Base-by-base conservation (phyloP, 371 early-diverging fungal genomes). In the Mortierella sp. region DNA sequence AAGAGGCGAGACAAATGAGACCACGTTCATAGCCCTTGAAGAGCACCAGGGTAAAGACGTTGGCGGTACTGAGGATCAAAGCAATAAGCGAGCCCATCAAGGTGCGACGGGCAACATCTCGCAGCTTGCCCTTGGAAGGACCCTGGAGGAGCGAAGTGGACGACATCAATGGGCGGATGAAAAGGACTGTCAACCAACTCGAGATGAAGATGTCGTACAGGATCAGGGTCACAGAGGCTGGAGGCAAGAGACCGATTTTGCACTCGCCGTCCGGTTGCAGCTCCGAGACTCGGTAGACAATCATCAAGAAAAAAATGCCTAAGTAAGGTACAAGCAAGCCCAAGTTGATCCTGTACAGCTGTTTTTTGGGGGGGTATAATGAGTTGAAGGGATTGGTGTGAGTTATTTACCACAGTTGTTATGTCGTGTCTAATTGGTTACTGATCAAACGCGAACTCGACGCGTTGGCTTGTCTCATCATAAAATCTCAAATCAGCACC, bases 41-140 rank as follows among this genome's bases (percentile, higher is more conserved):
- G 14, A 72, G 31, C 13, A 92, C 87, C 54, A 91, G 75, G 24
- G 91, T 76, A 26, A 88, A 45, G 74, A 89, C 89, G 70, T 91
- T 92, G 55, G 76, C 77, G 28, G 88, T 84, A 7, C 90, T 83
- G 24, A 89, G 80, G 1, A 88, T 0, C 47, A 91, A 74, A 1
- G 91, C 74, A 38, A 88, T 72, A 7, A 88, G 21, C 21, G 91
- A 82, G 0, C 88, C 91, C 50, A 92, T 77, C 44, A 88, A 76
- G 38, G 91, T 91, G 38, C 91, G 88, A 44, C 88, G 89, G 11
- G 92, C 88, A 74, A 90, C 90, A 78, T 91, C 84, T n/a, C 88
- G 88, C 24, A 92, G 79, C 34, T 74, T 80, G 24, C 84, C 84
- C 77, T 84, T 84, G 42, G 84, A 84, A 7, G 84, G 84, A 8